Evolutionary conservation across 371 early-diverging fungal genomes (phyloP), one percentile per base, ranked within the genome.

Genomic region (Mortierella sp.): DNA sequence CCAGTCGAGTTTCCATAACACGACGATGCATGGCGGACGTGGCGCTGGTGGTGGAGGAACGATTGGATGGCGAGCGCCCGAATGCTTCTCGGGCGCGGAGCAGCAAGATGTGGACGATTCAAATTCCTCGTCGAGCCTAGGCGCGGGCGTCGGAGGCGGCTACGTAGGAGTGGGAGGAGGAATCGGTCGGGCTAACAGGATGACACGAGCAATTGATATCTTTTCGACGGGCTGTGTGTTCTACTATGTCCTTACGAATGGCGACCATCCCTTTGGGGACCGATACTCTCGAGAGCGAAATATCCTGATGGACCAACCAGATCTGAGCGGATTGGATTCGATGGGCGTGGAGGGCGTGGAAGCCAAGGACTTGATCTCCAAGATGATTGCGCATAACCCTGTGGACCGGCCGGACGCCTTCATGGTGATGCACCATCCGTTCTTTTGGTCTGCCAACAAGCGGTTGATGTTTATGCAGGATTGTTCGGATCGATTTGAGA

Each of bases 31-130:
- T 82, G 82, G 82, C 44, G 87, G 85, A 19, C 75, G 79, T 63
- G 79, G 79, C n/a, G 93, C 92, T 57, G 93, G 91, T 38, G 94
- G 94, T 28, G 95, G 93, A 45, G 97, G 97, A 38, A 99, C 99
- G 3, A 91, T 96, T 72, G 99, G 99, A 2, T 99, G 99, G 99
- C 91, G 99, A n/a, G 99, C 99, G 3, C 98, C 99, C 4, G 99
- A 99, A 88, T 92, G 93, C 38, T 80, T 94, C 47, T 89, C 90
- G n/a, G 75, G 83, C 2, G 55, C 55, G 42, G 84, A 88, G n/a
- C 63, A 74, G 70, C 79, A 77, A 21, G 84, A 77, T 52, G 21
- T 58, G 6, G 76, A 76, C 34, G 84, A 76, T 9, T 58, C 75
- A 14, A 14, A 54, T n/a, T 73, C 80, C 34, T 80, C 75, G 8